Conservation (phyloP, 495 filamentous ascomycete species). For the Hypoxylon rickii region DNA sequence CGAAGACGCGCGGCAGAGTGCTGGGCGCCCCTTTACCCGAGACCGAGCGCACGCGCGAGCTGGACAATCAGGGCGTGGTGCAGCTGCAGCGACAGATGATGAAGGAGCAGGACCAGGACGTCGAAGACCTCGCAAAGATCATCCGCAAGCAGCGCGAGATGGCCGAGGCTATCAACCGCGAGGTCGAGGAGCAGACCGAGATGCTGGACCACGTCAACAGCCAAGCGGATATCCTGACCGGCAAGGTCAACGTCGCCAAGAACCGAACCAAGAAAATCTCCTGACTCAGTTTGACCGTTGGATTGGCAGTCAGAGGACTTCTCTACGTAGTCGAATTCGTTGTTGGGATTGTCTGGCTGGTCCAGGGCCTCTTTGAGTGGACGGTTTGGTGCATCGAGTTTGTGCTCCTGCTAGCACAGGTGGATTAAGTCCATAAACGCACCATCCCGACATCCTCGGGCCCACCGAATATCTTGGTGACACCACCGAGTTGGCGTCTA, state of each 20-base stretch:
- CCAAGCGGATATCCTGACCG: slow-evolving; percentile 71
- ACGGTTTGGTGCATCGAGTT: slow-evolving; percentile 31
- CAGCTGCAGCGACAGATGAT: slow-evolving; percentile 85
- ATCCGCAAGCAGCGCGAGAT: slow-evolving; percentile 83
- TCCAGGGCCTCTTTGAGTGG: slow-evolving; percentile 30
- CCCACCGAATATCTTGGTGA: slow-evolving; percentile 1
- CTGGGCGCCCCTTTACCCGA: slow-evolving; percentile 79
- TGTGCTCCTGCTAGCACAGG: slow-evolving; percentile 19
- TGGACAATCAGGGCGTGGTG: slow-evolving; percentile 88
- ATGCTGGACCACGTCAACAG: slow-evolving; percentile 76
- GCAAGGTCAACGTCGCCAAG: slow-evolving; percentile 83
- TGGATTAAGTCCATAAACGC: slow-evolving; percentile 3
- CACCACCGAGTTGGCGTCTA: slow-evolving; percentile 13
- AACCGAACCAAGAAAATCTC: slow-evolving; percentile 76
- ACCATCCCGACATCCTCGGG: background rate
- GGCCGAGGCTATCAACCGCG: slow-evolving; percentile 80
- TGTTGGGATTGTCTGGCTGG: slow-evolving; percentile 17
- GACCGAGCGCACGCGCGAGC: slow-evolving; percentile 82
- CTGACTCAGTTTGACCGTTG: slow-evolving; percentile 31
- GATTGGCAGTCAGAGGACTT: slow-evolving; percentile 13
- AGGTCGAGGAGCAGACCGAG: slow-evolving; percentile 82
- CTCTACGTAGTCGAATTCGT: slow-evolving; percentile 22
- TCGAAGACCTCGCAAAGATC: slow-evolving; percentile 75
- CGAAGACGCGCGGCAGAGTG: slow-evolving; percentile 60
- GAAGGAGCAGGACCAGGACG: slow-evolving; percentile 80